Percentiles rank a stretch among this genome's conserved stretches.
These are phyloP conservation scores for Hyphopichia buzzinii DNA, from an alignment of 1,139 yeast species.

Conservation along the genomic window DNA sequence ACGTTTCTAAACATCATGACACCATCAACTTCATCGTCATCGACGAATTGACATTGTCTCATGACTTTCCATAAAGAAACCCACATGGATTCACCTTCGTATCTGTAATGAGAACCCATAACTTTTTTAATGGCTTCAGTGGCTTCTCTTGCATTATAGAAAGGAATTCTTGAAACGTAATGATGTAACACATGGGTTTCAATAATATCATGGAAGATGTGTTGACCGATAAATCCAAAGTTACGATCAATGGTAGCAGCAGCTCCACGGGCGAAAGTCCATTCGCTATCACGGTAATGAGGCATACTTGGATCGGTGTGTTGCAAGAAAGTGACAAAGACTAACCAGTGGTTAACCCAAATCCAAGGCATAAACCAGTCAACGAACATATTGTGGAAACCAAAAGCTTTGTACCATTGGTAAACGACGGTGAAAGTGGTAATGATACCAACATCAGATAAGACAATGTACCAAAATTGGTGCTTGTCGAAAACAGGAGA, in stretches of 20 bases:
- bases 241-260: conserved; percentile 85
- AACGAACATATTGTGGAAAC: conserved; percentile 61
- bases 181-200: conserved; percentile 91
- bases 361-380: conserved; percentile 78
- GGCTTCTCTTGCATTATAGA: conserved; percentile 82
- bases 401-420: conserved; percentile 62
- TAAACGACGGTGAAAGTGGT: conserved; percentile 54
- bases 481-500: conserved; percentile 71
- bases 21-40: conserved; percentile 59
- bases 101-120: conserved; percentile 75
- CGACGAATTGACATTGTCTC: conserved; percentile 79
- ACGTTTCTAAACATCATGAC: conserved; percentile 75
- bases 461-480: conserved; percentile 66
- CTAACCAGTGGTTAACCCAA: conserved; percentile 88
- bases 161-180: conserved; percentile 80
- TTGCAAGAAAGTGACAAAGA: conserved; percentile 79
- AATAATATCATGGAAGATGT: conserved; percentile 82
- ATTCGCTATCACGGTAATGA: conserved; percentile 69
- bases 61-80: conserved; percentile 65
- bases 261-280: conserved; percentile 90
- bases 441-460: conserved; percentile 71
- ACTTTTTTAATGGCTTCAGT: conserved; percentile 75
- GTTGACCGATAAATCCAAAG: conserved; percentile 77
- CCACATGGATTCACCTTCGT: conserved; percentile 72
- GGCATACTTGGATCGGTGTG: conserved; percentile 82